Base-by-base conservation (phyloP, 2,329 filamentous ascomycete species). In the Apiospora hydei region DNA sequence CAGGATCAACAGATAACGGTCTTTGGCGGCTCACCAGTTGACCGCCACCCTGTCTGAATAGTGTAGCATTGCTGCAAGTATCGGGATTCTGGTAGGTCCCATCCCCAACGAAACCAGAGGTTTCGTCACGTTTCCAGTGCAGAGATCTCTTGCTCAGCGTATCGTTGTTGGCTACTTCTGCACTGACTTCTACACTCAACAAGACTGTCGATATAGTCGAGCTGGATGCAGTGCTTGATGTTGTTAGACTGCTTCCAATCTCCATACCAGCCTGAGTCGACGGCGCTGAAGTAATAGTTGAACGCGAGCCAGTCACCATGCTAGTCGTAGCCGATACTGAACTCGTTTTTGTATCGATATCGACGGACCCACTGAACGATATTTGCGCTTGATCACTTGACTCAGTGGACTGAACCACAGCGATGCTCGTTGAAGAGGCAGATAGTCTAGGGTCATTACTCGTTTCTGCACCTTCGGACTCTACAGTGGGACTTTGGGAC, bases 1-100 rank as follows among this genome's bases (percentile, higher is more conserved):
- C 71, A 24, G 68, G 71, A 41, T 72, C 71, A n/a, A 70, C 68
- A 3, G 71, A 72, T 44, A 72, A 24, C n/a, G 71, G 53, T 30
- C 24, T 51, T 21, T 38, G 53, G 6, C 53, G 47, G 14, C 26
- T 44, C 21, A 67, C 30, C 38, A 72, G 26, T 16, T 67, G 43
- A 34, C 71, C 68, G 53, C 26, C 44, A 11, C 34, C 10, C 38
- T 46, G 43, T 21, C 51, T 26, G 51, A 49, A 72, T 10, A 70
- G 21, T n/a, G 51, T 67, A 26, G 71, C 71, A 14, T 67, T 61
- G 44, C 44, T 67, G 46, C 71, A 72, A 18, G 47, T 57, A 26
- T 44, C 30, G 6, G 68, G 68, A 24, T 72, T 67, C 24, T 24
- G 46, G 21, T 57, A 53, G n/a, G 57, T 72, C 18, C 47, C 38